Percentiles rank a stretch among this genome's conserved stretches.
phyloP scores from a whole-genome alignment of 345 rosid genomes.

The Alliaria petiolata region DNA sequence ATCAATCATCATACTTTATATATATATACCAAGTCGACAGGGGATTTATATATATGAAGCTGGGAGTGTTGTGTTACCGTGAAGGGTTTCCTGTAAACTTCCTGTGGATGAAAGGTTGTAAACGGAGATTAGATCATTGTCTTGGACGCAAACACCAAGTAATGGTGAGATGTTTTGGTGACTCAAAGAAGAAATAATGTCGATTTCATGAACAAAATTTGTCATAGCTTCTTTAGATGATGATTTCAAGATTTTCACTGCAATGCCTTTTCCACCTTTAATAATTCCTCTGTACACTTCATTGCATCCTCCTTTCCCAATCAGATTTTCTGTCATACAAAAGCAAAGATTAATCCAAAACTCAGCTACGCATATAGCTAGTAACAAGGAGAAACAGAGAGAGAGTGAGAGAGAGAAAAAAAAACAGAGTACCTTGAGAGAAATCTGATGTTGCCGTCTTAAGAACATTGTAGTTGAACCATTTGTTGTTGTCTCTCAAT shows the following conservation, averaged over 20 bases:
- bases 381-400: not conserved
- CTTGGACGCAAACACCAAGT: conserved; percentile 58
- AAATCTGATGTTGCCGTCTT: conserved; percentile 59
- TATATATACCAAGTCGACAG: not conserved
- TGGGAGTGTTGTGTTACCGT: conserved; percentile 38
- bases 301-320: conserved; percentile 77
- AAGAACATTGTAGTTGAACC: conserved; percentile 56
- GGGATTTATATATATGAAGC: not conserved
- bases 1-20: not conserved
- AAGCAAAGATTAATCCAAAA: not conserved
- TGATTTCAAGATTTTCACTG: conserved; percentile 63
- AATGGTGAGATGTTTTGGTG: conserved; percentile 57
- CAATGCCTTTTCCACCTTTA: conserved; percentile 55
- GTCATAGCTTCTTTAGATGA: conserved; percentile 51
- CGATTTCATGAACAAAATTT: conserved; percentile 64
- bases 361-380: not conserved
- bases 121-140: conserved; percentile 52
- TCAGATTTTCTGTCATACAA: conserved; percentile 48
- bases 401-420: too few relatives aligned
- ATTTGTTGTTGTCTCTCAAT: conserved; percentile 34
- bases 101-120: conserved; percentile 62
- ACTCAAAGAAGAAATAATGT: conserved; percentile 58
- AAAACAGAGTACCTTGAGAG: conserved; percentile 50
- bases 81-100: conserved; percentile 70
- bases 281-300: conserved; percentile 69